Percentiles rank a stretch among this genome's conserved stretches.
Evolutionary conservation across 139 green algal species (phyloP).

Genomic region (Chlamydomonas eustigma): DNA sequence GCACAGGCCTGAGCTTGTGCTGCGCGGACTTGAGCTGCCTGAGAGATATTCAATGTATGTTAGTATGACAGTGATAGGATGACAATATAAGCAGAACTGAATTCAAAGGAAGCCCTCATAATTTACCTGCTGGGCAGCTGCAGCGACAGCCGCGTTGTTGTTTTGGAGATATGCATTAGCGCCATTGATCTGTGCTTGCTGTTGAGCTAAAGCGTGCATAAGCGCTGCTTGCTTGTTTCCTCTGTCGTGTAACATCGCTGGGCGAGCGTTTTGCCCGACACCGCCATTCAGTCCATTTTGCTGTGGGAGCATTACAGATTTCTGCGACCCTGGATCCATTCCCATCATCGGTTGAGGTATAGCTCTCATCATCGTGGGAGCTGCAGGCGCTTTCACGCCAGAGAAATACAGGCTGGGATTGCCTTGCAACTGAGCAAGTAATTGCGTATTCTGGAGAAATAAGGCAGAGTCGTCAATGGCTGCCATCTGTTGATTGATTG

Average conservation of each 20-base stretch:
- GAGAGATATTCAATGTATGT: not conserved
- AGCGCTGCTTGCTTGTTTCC: not conserved
- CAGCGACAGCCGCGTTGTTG: not conserved
- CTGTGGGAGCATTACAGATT: no score
- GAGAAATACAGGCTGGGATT: not conserved
- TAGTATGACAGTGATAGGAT: not conserved
- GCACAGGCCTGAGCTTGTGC: constrained; percentile 7
- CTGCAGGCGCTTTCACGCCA: not conserved
- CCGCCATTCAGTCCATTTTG: no score
- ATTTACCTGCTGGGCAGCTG: not conserved
- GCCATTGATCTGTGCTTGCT: not conserved
- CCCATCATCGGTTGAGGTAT: no score
- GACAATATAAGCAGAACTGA: not conserved
- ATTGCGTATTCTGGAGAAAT: not conserved
- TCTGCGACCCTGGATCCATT: no score
- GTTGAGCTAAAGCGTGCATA: not conserved
- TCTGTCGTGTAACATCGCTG: no score
- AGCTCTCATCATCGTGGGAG: not conserved
- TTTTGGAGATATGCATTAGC: not conserved
- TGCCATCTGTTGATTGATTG: not conserved
- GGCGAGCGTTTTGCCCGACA: no score
- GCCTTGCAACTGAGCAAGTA: not conserved
- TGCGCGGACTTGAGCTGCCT: not conserved
- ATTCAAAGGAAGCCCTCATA: no score
- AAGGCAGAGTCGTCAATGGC: not conserved